Percentiles rank a stretch among this genome's conserved stretches.
Conservation (phyloP, 192 early-diverging fungal species). For the Rhizophagus prolifer region DNA sequence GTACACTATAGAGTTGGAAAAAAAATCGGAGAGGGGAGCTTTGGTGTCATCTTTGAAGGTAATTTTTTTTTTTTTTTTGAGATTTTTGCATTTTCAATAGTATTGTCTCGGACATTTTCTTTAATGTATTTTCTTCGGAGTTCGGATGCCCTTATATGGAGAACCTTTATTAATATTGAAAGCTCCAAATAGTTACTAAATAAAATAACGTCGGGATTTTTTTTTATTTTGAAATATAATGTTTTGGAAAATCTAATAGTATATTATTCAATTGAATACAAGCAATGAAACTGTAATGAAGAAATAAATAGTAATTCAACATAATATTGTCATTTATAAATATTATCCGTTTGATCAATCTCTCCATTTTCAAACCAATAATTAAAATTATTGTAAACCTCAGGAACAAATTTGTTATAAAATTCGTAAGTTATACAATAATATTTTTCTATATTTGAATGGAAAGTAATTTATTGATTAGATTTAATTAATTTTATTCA, state of each 20-base stretch:
- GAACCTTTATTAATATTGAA: not conserved
- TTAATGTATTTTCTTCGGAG: conserved; percentile 11
- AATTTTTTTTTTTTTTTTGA: conserved; percentile 18
- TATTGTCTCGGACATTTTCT: not conserved
- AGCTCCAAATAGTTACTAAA: not conserved
- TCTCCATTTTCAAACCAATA: not conserved
- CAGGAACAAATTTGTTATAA: conserved; percentile 90
- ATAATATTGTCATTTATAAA: not conserved
- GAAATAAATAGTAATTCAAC: not conserved
- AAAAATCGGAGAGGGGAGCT: conserved; percentile 97
- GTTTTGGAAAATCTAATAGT: not conserved
- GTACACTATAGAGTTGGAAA: conserved; percentile 94
- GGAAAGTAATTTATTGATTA: conserved; percentile 16
- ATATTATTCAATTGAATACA: too few relatives aligned
- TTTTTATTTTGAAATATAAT: not conserved
- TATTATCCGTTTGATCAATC: not conserved
- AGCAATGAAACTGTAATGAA: too few relatives aligned
- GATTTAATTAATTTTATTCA: conserved; percentile 2
- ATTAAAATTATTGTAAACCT: not conserved
- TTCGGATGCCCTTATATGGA: not conserved
- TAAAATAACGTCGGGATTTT: not conserved
- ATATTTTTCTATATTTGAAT: not conserved
- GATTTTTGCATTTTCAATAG: too few relatives aligned
- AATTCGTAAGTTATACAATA: conserved; percentile 59
- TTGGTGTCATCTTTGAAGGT: conserved; percentile 99